A percentile compares a stretch with the other conserved stretches of the same genome.
Conservation (phyloP, 2,329 filamentous ascomycete genomes). For the Penicillium sp. region DNA sequence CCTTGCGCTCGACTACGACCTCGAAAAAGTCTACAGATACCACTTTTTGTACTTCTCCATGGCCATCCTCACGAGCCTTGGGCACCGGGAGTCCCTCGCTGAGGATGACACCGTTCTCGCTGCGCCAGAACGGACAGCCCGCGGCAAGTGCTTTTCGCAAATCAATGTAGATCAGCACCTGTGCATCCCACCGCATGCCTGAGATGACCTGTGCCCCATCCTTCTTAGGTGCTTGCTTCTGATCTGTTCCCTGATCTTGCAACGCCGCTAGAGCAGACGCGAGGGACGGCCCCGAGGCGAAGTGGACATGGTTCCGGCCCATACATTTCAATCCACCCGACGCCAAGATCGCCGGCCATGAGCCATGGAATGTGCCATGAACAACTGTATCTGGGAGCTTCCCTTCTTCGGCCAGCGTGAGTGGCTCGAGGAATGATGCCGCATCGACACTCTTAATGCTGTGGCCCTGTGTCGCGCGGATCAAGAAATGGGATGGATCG, state of each 20-base stretch:
- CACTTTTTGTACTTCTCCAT: conserved; percentile 52
- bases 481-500: conserved; percentile 69
- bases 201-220: conserved; percentile 58
- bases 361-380: conserved; percentile 83
- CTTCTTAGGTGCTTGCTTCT: conserved; percentile 9
- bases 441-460: conserved; percentile 70
- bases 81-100: conserved; percentile 46
- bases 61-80: conserved; percentile 43
- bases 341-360: conserved; percentile 72
- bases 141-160: conserved; percentile 62
- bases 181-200: conserved; percentile 75
- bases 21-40: conserved; percentile 67
- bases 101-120: conserved; percentile 73
- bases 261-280: conserved; percentile 32
- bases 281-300: conserved; percentile 67
- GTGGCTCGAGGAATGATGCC: conserved; percentile 65
- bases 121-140: conserved; percentile 70
- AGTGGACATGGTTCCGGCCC: conserved; percentile 86
- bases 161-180: conserved; percentile 76
- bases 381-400: conserved; percentile 65
- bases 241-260: conserved; percentile 14
- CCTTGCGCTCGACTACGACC: conserved; percentile 69
- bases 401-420: conserved; percentile 56
- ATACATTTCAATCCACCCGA: conserved; percentile 76
- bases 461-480: conserved; percentile 95